Evolutionary conservation across 1,284 basidiomycete genomes (phyloP).

Genomic region (Leccinum griseonigrum): DNA sequence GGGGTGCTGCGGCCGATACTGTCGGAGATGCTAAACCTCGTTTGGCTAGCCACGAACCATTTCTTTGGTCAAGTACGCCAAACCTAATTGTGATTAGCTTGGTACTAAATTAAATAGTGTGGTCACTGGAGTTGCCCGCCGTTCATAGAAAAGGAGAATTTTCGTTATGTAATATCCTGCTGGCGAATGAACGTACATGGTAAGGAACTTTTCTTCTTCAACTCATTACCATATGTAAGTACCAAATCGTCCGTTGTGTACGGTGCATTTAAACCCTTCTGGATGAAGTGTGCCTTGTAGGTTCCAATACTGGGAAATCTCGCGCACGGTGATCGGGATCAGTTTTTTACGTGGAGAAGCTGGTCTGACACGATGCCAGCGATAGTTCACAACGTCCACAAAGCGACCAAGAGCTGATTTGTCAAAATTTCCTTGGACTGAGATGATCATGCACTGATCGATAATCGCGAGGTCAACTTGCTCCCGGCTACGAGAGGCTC

Average conservation of each 20-base stretch:
- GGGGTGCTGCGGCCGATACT: slow-evolving; percentile 18
- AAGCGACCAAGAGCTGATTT: neutral
- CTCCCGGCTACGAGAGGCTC: neutral
- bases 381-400: slow-evolving; percentile 4
- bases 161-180: neutral
- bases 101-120: neutral
- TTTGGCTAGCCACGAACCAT: slow-evolving; percentile 10
- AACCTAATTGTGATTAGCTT: neutral
- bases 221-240: slow-evolving; percentile 3
- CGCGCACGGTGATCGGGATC: slow-evolving; percentile 16
- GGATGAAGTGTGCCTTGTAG: slow-evolving; percentile 12
- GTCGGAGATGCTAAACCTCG: slow-evolving; percentile 13
- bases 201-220: slow-evolving; percentile 8
- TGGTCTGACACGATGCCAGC: slow-evolving; percentile 8
- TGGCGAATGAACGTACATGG: slow-evolving; percentile 1
- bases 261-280: slow-evolving; percentile 19
- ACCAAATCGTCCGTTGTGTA: slow-evolving; percentile 15
- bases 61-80: neutral
- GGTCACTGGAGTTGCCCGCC: neutral
- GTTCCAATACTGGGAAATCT: slow-evolving; percentile 15
- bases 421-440: slow-evolving; percentile 17
- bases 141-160: slow-evolving; percentile 2
- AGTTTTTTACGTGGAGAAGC: slow-evolving; percentile 25
- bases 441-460: slow-evolving; percentile 14
- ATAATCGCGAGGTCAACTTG: slow-evolving; percentile 18